Percentiles rank a stretch among this genome's conserved stretches.
Conservation (phyloP, 345 rosid species). For the Iberis pinnata region DNA sequence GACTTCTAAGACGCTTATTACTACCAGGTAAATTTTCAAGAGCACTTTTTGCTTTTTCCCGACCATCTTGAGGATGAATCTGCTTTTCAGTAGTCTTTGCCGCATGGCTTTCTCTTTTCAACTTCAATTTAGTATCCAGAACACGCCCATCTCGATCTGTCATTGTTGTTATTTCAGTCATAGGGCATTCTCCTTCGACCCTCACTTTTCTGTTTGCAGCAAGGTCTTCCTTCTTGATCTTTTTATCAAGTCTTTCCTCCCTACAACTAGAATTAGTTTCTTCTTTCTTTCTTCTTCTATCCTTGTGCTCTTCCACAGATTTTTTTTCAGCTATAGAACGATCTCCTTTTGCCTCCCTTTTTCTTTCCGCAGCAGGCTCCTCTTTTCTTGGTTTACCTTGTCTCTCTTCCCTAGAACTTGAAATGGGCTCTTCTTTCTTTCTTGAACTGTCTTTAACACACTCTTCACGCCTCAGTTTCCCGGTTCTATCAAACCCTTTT, state of each 20-base stretch:
- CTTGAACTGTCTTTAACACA: slow-evolving; percentile 32
- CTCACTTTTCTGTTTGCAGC: slow-evolving; percentile 8
- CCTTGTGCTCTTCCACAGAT: slow-evolving; percentile 18
- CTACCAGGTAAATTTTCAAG: slow-evolving; percentile 32
- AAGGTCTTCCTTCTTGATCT: slow-evolving; percentile 22
- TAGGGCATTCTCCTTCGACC: slow-evolving; percentile 13
- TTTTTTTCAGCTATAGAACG: slow-evolving; percentile 14
- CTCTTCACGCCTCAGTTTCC: slow-evolving; percentile 30
- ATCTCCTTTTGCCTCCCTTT: slow-evolving; percentile 43
- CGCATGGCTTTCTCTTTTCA: slow-evolving; percentile 10
- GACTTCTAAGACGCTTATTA: slow-evolving; percentile 46
- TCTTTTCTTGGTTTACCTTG: slow-evolving; percentile 20
- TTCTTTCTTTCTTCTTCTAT: slow-evolving; percentile 32
- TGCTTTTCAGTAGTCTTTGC: slow-evolving; percentile 29
- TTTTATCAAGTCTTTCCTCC: slow-evolving; percentile 22
- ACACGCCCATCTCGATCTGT: slow-evolving; percentile 20
- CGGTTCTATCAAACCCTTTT: slow-evolving; percentile 26
- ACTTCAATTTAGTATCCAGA: slow-evolving; percentile 13
- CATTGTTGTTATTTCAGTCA: slow-evolving; percentile 12
- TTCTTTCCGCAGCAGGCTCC: slow-evolving; percentile 30
- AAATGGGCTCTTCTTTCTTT: slow-evolving; percentile 31
- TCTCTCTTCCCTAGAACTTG: slow-evolving; percentile 27
- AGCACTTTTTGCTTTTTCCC: slow-evolving; percentile 28
- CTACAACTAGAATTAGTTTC: slow-evolving; percentile 18
- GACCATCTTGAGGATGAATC: slow-evolving; percentile 28